Conservation (phyloP, 164 flowering plant genomes). For the Malania oleifera region DNA sequence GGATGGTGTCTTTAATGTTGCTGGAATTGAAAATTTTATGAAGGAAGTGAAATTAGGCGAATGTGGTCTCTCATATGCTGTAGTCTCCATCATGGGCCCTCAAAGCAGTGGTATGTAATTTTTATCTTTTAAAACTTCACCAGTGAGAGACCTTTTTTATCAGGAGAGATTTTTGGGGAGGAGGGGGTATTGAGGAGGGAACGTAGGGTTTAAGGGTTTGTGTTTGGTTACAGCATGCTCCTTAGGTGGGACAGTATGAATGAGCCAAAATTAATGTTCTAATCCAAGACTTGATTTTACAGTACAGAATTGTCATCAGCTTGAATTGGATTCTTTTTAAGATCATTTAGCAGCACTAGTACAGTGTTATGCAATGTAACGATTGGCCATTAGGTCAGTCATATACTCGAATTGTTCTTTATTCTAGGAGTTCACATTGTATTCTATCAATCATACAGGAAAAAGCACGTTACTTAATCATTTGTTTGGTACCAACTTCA, state of each 20-base stretch:
- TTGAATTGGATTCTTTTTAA: too few relatives aligned
- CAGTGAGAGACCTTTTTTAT: too few relatives aligned
- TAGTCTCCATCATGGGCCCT: constrained; percentile 98
- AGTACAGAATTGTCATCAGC: too few relatives aligned
- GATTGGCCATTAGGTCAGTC: background rate
- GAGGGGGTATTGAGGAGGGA: too few relatives aligned
- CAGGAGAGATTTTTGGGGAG: too few relatives aligned
- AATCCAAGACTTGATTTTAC: too few relatives aligned
- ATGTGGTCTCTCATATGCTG: constrained; percentile 95
- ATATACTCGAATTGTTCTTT: background rate
- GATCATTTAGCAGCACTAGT: too few relatives aligned
- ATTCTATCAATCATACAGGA: constrained; percentile 40
- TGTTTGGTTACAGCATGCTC: too few relatives aligned
- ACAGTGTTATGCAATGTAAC: background rate
- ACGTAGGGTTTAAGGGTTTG: too few relatives aligned
- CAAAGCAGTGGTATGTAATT: constrained; percentile 86
- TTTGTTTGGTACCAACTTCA: constrained; percentile 79
- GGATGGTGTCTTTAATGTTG: constrained; percentile 72
- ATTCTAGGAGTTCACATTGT: background rate
- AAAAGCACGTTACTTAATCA: constrained; percentile 89
- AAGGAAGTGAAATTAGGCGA: constrained; percentile 74
- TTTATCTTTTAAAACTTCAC: too few relatives aligned
- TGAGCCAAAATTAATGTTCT: too few relatives aligned
- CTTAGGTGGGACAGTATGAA: too few relatives aligned
- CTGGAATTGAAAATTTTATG: constrained; percentile 59